A percentile compares a stretch with the other conserved stretches of the same genome.
Evolutionary conservation across 441 rosid species (phyloP).

Genomic region (Hura crepitans): DNA sequence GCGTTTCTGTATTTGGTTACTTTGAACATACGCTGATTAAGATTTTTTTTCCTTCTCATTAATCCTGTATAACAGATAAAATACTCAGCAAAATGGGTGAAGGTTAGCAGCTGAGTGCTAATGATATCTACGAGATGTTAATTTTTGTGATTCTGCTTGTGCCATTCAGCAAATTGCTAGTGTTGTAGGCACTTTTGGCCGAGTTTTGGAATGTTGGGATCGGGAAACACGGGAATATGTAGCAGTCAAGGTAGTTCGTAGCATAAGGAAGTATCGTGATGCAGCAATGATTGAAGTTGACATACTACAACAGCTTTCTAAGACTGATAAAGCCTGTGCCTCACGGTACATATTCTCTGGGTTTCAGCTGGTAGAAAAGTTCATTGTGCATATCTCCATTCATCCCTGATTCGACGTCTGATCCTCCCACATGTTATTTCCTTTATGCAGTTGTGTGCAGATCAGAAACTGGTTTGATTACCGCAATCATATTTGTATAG

Average conservation of each 20-base stretch:
- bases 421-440: neutral
- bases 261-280: conserved; percentile 66
- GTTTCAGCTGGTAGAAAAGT: conserved; percentile 26
- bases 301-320: conserved; percentile 58
- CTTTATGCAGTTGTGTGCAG: conserved; percentile 66
- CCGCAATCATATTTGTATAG: conserved; percentile 74
- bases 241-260: conserved; percentile 71
- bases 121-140: conserved; percentile 56
- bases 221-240: conserved; percentile 63
- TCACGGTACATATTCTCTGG: conserved; percentile 47
- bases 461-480: conserved; percentile 79
- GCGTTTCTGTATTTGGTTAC: neutral
- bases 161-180: conserved; percentile 73
- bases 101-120: conserved; percentile 71
- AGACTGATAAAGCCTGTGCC: conserved; percentile 47
- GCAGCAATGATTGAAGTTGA: conserved; percentile 83
- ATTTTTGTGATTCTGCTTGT: conserved; percentile 58
- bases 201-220: conserved; percentile 95
- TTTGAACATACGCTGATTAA: neutral
- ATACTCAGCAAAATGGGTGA: conserved; percentile 87
- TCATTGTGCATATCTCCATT: neutral
- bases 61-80: conserved; percentile 44
- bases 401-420: neutral
- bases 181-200: conserved; percentile 96
- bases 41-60: neutral